These are phyloP conservation scores for Solanum virginianum DNA, from an alignment of 257 asterid species.

Conservation along the genomic window DNA sequence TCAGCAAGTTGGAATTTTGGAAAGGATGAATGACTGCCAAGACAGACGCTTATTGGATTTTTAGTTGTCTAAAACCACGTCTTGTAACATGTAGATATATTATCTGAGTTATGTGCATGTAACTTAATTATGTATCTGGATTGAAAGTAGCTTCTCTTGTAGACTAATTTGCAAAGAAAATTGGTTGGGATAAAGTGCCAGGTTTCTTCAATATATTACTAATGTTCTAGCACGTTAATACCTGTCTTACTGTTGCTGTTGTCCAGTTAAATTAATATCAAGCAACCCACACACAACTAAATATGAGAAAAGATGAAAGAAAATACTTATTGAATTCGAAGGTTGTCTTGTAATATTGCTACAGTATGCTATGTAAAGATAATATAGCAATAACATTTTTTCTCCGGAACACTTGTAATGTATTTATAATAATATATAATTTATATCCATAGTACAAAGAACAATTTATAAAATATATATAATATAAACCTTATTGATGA, in stretches of 20 bases:
- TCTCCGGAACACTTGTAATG: too few relatives aligned
- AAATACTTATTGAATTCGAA: neutral
- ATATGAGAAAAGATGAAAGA: neutral
- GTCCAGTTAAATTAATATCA: neutral
- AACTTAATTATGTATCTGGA: neutral
- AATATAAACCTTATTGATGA: too few relatives aligned
- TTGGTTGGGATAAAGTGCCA: neutral
- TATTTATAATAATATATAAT: too few relatives aligned
- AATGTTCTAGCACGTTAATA: neutral
- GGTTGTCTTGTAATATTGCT: neutral
- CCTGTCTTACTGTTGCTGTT: neutral
- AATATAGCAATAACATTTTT: too few relatives aligned
- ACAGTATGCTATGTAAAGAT: too few relatives aligned
- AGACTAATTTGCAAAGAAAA: neutral
- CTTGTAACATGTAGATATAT: constrained; percentile 5
- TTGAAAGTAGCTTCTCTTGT: neutral
- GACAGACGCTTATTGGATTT: neutral
- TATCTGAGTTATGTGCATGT: neutral
- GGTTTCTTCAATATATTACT: neutral
- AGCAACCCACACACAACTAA: neutral
- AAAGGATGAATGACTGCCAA: neutral
- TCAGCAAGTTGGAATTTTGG: constrained; percentile 1
- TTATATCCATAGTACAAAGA: too few relatives aligned
- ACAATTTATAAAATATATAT: too few relatives aligned
- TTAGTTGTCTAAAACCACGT: neutral